These are phyloP conservation scores for Lactarius evosmus DNA, from an alignment of 768 basidiomycete species.

Conservation along the genomic window DNA sequence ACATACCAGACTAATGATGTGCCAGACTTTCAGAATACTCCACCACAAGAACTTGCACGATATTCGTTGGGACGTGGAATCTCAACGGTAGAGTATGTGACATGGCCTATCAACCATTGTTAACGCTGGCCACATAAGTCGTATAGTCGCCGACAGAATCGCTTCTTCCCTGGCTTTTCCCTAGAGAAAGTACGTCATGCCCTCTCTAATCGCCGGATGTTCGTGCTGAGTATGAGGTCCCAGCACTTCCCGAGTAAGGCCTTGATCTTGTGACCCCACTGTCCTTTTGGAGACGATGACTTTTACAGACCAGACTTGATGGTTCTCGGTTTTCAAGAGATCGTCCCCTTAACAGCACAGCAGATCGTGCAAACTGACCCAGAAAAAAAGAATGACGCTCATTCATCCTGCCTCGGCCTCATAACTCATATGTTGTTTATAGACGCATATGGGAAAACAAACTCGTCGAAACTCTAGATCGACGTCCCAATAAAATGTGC, in stretches of 20 bases:
- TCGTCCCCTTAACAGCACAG: conserved; percentile 95
- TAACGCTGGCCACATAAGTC: conserved; percentile 11
- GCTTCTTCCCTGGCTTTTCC: conserved; percentile 87
- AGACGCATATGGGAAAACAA: conserved; percentile 86
- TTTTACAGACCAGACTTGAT: conserved; percentile 76
- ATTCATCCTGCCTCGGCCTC: not conserved
- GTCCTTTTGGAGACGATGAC: not conserved
- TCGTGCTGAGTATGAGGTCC: not conserved
- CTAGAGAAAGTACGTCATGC: conserved; percentile 59
- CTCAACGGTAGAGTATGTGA: conserved; percentile 77
- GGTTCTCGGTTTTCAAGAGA: conserved; percentile 92
- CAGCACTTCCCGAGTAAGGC: conserved; percentile 49
- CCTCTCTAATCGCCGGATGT: not conserved
- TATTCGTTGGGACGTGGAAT: conserved; percentile 96
- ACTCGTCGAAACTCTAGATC: conserved; percentile 75
- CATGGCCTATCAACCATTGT: not conserved
- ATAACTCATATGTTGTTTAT: not conserved
- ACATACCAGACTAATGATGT: conserved; percentile 1
- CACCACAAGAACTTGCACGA: conserved; percentile 58
- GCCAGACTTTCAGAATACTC: conserved; percentile 81
- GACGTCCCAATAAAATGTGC: conserved; percentile 59
- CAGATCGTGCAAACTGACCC: conserved; percentile 96
- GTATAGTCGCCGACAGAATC: conserved; percentile 77
- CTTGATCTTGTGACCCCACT: not conserved
- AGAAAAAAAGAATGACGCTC: conserved; percentile 68